Percentiles rank a stretch among this genome's conserved stretches.
Conservation (phyloP, 768 basidiomycete genomes). For the Tephrocybe sp. region DNA sequence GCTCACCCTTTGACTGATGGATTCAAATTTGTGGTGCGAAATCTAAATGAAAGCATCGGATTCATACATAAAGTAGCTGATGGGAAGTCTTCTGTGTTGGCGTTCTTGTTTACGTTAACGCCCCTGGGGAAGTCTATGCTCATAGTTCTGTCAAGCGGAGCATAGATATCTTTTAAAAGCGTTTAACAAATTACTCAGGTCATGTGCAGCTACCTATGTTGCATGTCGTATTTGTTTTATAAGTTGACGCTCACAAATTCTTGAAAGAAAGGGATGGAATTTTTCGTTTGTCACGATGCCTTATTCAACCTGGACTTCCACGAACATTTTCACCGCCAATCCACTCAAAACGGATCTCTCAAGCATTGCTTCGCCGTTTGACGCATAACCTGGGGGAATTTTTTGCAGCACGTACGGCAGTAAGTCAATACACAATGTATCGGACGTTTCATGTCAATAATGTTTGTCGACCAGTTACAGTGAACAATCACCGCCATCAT, state of each 20-base stretch:
- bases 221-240: too few species aligned
- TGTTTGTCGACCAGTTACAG: neutral
- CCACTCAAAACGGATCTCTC: conserved; percentile 24
- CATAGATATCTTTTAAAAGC: conserved; percentile 8
- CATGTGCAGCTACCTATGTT: neutral
- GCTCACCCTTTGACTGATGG: conserved; percentile 9
- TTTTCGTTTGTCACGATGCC: neutral
- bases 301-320: neutral
- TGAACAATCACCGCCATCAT: conserved; percentile 24
- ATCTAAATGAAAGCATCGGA: too few species aligned
- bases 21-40: neutral
- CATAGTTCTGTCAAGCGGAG: neutral
- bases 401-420: conserved; percentile 25
- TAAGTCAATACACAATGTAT: conserved; percentile 14
- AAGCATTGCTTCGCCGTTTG: conserved; percentile 26
- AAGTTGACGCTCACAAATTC: neutral
- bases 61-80: neutral
- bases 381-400: conserved; percentile 31
- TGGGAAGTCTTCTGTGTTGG: neutral
- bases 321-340: conserved; percentile 24
- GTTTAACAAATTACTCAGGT: conserved; percentile 8
- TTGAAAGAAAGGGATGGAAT: neutral
- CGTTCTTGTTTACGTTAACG: conserved; percentile 7
- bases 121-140: conserved; percentile 2
- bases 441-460: neutral